Base-by-base conservation (phyloP, 106 monocot species). In the Amphibolis antarctica region DNA sequence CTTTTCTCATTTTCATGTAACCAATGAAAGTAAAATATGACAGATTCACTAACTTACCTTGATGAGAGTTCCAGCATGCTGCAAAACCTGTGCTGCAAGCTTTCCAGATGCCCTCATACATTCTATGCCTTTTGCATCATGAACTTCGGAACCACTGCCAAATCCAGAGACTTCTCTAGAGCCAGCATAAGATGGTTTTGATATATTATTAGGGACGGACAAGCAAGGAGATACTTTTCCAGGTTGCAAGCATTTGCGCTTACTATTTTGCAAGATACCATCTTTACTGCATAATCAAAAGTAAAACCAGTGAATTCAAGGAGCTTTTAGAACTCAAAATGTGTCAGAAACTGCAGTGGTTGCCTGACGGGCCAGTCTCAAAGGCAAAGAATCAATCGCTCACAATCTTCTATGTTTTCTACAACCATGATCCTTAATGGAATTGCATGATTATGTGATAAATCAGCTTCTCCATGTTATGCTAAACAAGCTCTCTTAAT, bases 31-130 rank as follows among this genome's bases (percentile, higher is more conserved):
- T 60, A 60, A 64, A 42, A n/a, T 23, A 46, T 20, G 15, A 45
- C 2, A 46, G 18, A 66, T 0, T 4, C 63, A 64, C 11, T 19
- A 61, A 10, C 19, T 78, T 65, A 98, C 96, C 86, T 98, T 82
- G 59, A 98, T 78, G 24, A 98, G 73, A 54, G 84, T 78, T 57
- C 96, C 96, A 49, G 96, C 96, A 78, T 78, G 82, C 61, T 82
- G 73, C 74, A 98, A 85, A 50, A 98, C 87, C 67, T 81, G 80
- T 49, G 96, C 96, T 49, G 90, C 96, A 64, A 98, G 86, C 70
- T 66, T 86, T 71, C 96, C 96, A 72, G 96, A 86, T 45, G 90
- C 90, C 25, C 84, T 73, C 96, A 98, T 98, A 74, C 82, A 75
- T 47, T 86, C 86, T 4, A 90, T 76, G 59, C 96, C 96, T 66